A percentile compares a stretch with the other conserved stretches of the same genome.
These are phyloP conservation scores for Eragrostis tef DNA, from an alignment of 202 grass and related monocot genomes.

Conservation along the genomic window DNA sequence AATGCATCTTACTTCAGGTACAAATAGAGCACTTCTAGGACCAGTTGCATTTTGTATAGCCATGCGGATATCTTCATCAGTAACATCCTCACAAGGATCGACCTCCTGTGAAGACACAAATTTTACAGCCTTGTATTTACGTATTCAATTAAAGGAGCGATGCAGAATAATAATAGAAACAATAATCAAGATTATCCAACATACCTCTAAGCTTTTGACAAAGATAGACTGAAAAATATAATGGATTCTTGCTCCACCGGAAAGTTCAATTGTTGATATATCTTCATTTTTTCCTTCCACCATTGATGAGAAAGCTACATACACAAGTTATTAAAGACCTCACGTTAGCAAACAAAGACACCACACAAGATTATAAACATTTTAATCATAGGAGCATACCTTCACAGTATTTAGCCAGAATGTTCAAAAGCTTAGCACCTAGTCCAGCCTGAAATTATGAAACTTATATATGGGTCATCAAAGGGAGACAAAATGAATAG, in stretches of 20 bases:
- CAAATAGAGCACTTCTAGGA: slow-evolving; percentile 91
- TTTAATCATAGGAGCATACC: slow-evolving; percentile 42
- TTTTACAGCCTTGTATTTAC: slow-evolving; percentile 17
- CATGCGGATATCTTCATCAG: slow-evolving; percentile 94
- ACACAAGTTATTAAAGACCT: slow-evolving; percentile 37
- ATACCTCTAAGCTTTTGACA: slow-evolving; percentile 98
- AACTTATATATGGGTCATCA: slow-evolving; percentile 34
- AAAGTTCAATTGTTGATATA: slow-evolving; percentile 87
- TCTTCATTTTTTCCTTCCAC: slow-evolving; percentile 99
- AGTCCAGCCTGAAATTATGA: slow-evolving; percentile 68
- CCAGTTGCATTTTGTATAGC: slow-evolving; percentile 98
- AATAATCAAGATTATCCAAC: slow-evolving; percentile 23
- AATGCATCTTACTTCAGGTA: slow-evolving; percentile 78
- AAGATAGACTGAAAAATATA: slow-evolving; percentile 99
- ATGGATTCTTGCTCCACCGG: slow-evolving; percentile 94
- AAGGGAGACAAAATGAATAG: slow-evolving; percentile 33
- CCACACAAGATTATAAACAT: slow-evolving; percentile 20
- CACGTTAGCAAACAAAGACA: slow-evolving; percentile 41
- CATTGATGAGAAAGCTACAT: slow-evolving; percentile 86
- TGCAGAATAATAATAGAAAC: background rate
- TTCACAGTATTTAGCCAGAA: slow-evolving; percentile 98
- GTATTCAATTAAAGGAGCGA: background rate
- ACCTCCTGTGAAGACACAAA: slow-evolving; percentile 65
- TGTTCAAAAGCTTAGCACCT: slow-evolving; percentile 90
- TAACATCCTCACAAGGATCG: slow-evolving; percentile 96